These are phyloP conservation scores for Eucalyptus pauciflora DNA, from an alignment of 345 rosid genomes.

Conservation along the genomic window DNA sequence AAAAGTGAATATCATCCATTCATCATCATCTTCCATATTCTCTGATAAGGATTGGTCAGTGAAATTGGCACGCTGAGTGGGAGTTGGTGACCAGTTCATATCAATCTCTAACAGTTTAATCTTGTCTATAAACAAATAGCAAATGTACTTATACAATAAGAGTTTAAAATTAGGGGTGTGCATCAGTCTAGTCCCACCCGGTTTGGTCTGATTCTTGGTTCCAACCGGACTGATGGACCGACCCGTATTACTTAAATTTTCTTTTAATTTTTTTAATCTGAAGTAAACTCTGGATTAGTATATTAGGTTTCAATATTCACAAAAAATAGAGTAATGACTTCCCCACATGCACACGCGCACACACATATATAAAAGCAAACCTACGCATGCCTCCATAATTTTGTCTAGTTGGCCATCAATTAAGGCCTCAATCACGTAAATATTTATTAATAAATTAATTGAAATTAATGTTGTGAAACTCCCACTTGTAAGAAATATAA, in stretches of 20 bases:
- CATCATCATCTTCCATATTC: neutral
- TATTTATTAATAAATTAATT: too few species aligned
- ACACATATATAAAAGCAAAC: neutral
- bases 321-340: neutral
- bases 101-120: neutral
- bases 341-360: too few species aligned
- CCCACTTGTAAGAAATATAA: neutral
- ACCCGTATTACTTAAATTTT: neutral
- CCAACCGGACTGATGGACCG: accelerated
- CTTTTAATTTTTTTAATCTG: neutral
- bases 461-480: neutral
- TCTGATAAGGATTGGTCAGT: neutral
- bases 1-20: neutral
- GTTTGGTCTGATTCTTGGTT: accelerated
- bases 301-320: neutral
- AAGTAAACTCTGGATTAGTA: neutral
- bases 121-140: neutral
- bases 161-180: neutral
- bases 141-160: neutral
- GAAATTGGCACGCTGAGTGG: neutral
- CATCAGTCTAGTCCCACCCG: neutral
- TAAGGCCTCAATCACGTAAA: neutral
- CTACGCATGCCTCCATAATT: neutral
- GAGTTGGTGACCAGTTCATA: neutral
- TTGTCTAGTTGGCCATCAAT: neutral